These are phyloP conservation scores for Pugionium dolabratum DNA, from an alignment of 345 rosid genomes.

Conservation along the genomic window DNA sequence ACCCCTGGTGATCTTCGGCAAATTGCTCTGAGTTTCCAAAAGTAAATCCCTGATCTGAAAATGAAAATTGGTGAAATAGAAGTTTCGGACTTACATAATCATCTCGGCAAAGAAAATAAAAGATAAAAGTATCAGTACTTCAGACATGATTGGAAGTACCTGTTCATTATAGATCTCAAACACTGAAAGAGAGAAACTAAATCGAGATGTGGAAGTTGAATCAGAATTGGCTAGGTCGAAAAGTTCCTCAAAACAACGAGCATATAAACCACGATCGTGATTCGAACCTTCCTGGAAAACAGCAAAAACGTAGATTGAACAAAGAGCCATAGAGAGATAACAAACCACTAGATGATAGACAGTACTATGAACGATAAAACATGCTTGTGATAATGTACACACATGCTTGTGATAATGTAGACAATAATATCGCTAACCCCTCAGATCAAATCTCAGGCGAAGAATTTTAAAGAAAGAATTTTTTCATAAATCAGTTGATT, in stretches of 20 bases:
- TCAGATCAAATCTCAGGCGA: not conserved
- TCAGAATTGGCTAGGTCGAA: slow-evolving; percentile 89
- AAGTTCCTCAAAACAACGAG: slow-evolving; percentile 93
- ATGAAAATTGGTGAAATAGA: not conserved
- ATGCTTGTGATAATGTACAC: slow-evolving; percentile 5
- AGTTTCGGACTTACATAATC: slow-evolving; percentile 26
- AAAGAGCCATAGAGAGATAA: slow-evolving; percentile 3
- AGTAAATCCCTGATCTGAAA: slow-evolving; percentile 76
- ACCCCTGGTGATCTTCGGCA: slow-evolving; percentile 63
- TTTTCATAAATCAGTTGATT: not conserved
- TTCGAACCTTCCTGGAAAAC: slow-evolving; percentile 86
- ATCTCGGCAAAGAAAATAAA: slow-evolving; percentile 23
- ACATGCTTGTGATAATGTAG: slow-evolving; percentile 2
- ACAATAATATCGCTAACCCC: not conserved
- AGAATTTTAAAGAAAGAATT: not conserved
- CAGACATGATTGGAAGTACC: slow-evolving; percentile 48
- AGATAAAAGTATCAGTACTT: slow-evolving; percentile 12
- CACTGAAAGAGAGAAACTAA: slow-evolving; percentile 71
- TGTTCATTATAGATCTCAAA: slow-evolving; percentile 92
- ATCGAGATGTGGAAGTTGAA: slow-evolving; percentile 70
- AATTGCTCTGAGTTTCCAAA: slow-evolving; percentile 49
- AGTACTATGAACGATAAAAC: not conserved
- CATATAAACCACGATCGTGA: slow-evolving; percentile 91
- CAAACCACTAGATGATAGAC: slow-evolving; percentile 3
- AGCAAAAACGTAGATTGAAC: slow-evolving; percentile 26